Base-by-base conservation (phyloP, 768 basidiomycete genomes). In the Trametes cubensis region DNA sequence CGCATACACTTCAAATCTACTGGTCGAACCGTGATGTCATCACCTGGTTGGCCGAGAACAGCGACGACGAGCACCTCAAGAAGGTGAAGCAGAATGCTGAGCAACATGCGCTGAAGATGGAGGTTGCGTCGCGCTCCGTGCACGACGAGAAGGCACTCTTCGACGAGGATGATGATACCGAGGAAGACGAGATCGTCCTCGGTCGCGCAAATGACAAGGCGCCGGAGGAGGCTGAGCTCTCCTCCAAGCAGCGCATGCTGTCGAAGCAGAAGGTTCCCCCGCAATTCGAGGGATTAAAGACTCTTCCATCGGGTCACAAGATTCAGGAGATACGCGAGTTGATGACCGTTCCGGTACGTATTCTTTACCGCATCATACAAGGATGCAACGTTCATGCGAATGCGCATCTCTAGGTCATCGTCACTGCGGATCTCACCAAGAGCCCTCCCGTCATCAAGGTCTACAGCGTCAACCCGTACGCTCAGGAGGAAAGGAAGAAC, bases 391-490 rank as follows among this genome's bases (percentile, higher is more conserved):
- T 23, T 48, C 23, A 48, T 15, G 47, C 47, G 2, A 11, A 7
- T 13, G 30, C 49, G 64, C 55, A 39, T 55, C n/a, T 21, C 42
- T 67, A 94, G 92, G 94, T 95, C 67, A 95, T 97, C 70, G 88
- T 97, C 67, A 95, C 94, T 44, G 94, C 94, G 34, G 95, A 98
- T 74, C 77, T 96, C 68, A 94, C 93, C 64, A 97, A 96, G 85
- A 94, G 91, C 68, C 95, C 95, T 42, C 95, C 95, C 4, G 92
- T 98, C 70, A 90, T 98, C 81, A 95, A 97, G 76, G 94, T 98
- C 60, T 95, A 95, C 81, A 94, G 93, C 69, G 91, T 94, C 70
- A 95, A 95, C 72, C 94, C 94, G 8, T 95, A 92, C 74, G 88
- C 92, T 44, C 82, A 83, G 63, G 75, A 78, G 65, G 83, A 83